phyloP scores from a whole-genome alignment of 306 rosid genomes.

The Parietaria judaica region DNA sequence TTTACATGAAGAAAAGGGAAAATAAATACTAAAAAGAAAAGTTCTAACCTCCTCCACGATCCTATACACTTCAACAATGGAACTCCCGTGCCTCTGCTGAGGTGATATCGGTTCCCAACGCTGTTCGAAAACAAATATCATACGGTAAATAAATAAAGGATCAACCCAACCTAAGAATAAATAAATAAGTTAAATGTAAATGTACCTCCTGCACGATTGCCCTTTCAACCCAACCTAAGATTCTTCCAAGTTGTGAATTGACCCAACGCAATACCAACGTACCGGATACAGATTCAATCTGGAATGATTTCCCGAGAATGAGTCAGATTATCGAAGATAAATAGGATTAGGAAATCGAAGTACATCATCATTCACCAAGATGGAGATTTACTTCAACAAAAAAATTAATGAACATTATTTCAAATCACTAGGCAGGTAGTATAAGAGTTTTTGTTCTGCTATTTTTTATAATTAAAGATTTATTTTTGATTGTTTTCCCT shows the following conservation, averaged over 20 bases:
- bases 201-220: conserved; percentile 82
- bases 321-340: neutral
- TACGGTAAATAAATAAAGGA: neutral
- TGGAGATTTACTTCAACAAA: too few relatives aligned
- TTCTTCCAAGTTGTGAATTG: conserved; percentile 87
- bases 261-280: conserved; percentile 96
- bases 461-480: too few relatives aligned
- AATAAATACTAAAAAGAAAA: neutral
- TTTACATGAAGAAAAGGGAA: conserved; percentile 6
- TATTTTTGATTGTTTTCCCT: too few relatives aligned
- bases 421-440: too few relatives aligned
- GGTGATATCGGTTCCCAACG: conserved; percentile 88
- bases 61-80: conserved; percentile 94
- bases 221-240: conserved; percentile 93
- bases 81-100: conserved; percentile 90
- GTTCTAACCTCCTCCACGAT: conserved; percentile 89
- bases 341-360: neutral
- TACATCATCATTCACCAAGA: neutral
- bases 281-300: conserved; percentile 96
- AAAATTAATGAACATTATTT: too few relatives aligned
- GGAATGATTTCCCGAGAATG: conserved; percentile 13
- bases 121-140: conserved; percentile 29
- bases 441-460: too few relatives aligned
- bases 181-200: neutral
- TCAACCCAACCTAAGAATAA: neutral